A percentile compares a stretch with the other conserved stretches of the same genome.
Evolutionary conservation across 2,329 filamentous ascomycete genomes (phyloP).

Genomic region (Exophiala mesophila): DNA sequence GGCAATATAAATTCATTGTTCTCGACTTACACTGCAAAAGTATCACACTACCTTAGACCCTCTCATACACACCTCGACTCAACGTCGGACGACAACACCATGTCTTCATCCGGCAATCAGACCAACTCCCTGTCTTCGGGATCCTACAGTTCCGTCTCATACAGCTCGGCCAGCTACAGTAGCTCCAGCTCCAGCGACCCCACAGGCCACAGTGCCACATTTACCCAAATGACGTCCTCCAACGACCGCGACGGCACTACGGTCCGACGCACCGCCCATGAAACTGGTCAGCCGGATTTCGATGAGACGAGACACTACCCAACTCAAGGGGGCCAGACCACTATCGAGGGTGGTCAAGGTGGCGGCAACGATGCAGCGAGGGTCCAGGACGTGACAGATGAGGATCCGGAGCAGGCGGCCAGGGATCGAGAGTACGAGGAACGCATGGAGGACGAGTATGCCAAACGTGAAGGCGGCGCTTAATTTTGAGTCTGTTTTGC

Average conservation of each 20-base stretch:
- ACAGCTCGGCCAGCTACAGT: slow-evolving; percentile 1
- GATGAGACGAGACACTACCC: slow-evolving; percentile 13
- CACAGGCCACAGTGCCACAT: slow-evolving; percentile 4
- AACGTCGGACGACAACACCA: not conserved
- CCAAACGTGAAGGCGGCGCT: slow-evolving; percentile 41
- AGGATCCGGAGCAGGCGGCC: slow-evolving; percentile 35
- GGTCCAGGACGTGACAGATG: slow-evolving; percentile 18
- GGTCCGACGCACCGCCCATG: slow-evolving; percentile 10
- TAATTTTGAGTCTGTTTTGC: slow-evolving; percentile 25
- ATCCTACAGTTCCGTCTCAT: slow-evolving; percentile 8
- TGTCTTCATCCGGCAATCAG: not conserved
- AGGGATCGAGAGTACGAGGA: slow-evolving; percentile 42
- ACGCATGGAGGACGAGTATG: slow-evolving; percentile 45
- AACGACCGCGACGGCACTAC: slow-evolving; percentile 18
- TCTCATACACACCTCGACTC: no score
- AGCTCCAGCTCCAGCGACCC: not conserved
- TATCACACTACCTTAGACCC: no score
- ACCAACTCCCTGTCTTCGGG: slow-evolving; percentile 4
- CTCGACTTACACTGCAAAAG: no score
- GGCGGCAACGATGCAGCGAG: not conserved
- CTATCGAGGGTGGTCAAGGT: not conserved
- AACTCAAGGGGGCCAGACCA: no score
- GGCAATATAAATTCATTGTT: no score
- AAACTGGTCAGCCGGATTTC: slow-evolving; percentile 12
- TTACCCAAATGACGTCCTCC: slow-evolving; percentile 12